Percentiles rank a stretch among this genome's conserved stretches.
These are phyloP conservation scores for Fusarium begoniae DNA, from an alignment of 2,329 filamentous ascomycete genomes.

Conservation along the genomic window DNA sequence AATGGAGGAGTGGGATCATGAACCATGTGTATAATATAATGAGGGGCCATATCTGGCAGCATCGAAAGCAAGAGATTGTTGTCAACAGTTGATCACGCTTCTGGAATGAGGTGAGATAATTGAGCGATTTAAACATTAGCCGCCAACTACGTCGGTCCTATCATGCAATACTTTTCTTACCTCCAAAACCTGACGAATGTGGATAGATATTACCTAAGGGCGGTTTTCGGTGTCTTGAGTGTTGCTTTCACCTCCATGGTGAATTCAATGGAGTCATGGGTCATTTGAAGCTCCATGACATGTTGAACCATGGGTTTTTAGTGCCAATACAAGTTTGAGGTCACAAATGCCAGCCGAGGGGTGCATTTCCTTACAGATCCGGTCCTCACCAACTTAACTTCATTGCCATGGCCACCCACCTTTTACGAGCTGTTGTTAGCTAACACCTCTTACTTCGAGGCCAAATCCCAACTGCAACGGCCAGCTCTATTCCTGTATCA, in stretches of 20 bases:
- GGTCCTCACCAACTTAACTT: too few species aligned
- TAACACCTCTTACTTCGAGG: too few species aligned
- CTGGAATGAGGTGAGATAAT: neutral
- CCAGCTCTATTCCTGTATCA: rapidly evolving
- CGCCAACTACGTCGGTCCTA: neutral
- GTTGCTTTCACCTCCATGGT: too few species aligned
- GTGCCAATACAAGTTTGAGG: too few species aligned
- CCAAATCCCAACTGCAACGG: too few species aligned
- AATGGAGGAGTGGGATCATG: constrained; percentile 33
- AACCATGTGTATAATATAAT: neutral
- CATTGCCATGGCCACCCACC: too few species aligned
- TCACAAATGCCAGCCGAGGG: too few species aligned
- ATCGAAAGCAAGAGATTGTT: neutral
- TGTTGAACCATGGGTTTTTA: rapidly evolving
- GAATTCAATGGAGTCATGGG: too few species aligned
- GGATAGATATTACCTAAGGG: rapidly evolving
- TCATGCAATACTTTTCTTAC: rapidly evolving
- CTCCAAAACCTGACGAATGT: too few species aligned
- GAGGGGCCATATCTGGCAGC: rapidly evolving
- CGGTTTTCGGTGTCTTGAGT: neutral
- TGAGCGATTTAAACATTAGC: rapidly evolving
- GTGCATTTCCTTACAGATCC: too few species aligned
- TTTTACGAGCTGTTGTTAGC: too few species aligned
- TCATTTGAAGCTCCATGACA: too few species aligned
- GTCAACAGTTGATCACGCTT: neutral